Evolutionary conservation across 352 stramenopile genomes (phyloP), one percentile per base, ranked within the genome.

Genomic region (Albugo candida): DNA sequence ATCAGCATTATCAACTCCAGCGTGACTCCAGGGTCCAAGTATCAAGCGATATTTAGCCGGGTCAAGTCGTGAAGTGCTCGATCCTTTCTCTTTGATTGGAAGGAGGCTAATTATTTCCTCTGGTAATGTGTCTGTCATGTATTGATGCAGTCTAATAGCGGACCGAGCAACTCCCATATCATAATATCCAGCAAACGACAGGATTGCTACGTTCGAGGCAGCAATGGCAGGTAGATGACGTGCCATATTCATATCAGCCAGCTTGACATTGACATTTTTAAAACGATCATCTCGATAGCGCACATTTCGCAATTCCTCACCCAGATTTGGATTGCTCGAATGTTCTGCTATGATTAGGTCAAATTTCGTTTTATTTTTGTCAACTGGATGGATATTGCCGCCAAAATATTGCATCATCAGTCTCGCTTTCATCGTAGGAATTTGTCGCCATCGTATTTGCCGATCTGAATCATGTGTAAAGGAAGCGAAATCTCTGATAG

Each of bases 351-450:
- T 67, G 60, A 80, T 74, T 38, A 67, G 59, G 36, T 66, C 52
- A 47, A 85, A 65, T 54, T 83, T 79, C 6, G 64, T 62, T 11
- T 65, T 56, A 54, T 82, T 64, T 35, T 79, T 61, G 49, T 88
- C 65, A 48, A 88, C 76, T n/a, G 61, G 61, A 59, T 83, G 83
- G n/a, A 88, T 66, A 51, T 78, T 73, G 18, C 76, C 76, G 44
- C 76, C 76, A 57, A 88, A 88, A 55, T 83, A 62, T 43, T 82
- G 83, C 58, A 88, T 78, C 76, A 88, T 88, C 13, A 85, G 58
- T 13, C 76, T 67, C 36, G 72, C 60, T 58, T 84, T 83, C 41
- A 88, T 62, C 27, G 67, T 67, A 12, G 76, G 76, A 54, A 88
- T 83, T 11, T 61, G 51, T 49, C 67, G 58, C 76, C 76, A 88